A percentile compares a stretch with the other conserved stretches of the same genome.
Evolutionary conservation across 2,329 filamentous ascomycete species (phyloP).

Genomic region (Escovopsis sp.): DNA sequence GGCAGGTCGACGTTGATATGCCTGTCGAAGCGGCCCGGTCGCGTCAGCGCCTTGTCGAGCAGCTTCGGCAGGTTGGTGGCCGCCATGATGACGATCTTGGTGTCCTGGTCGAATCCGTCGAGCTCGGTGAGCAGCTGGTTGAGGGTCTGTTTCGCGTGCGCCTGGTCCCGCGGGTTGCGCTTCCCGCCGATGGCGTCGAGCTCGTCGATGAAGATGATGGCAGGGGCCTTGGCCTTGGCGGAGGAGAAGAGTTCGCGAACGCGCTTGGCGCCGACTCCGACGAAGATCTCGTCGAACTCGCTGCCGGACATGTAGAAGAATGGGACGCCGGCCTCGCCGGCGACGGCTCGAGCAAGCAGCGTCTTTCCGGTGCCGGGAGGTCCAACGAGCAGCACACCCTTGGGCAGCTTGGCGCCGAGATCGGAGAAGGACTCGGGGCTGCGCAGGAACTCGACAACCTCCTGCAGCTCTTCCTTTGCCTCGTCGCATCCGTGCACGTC

Average conservation of each 20-base stretch:
- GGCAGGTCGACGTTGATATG: constrained; percentile 80
- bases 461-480: constrained; percentile 93
- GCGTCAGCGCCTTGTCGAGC: constrained; percentile 85
- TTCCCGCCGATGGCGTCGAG: constrained; percentile 89
- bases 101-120: constrained; percentile 91
- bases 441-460: constrained; percentile 90
- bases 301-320: constrained; percentile 99
- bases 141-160: constrained; percentile 92
- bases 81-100: constrained; percentile 86
- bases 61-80: constrained; percentile 93
- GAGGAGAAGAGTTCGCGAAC: constrained; percentile 83
- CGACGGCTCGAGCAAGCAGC: constrained; percentile 83
- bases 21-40: constrained; percentile 90
- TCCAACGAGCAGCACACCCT: constrained; percentile 87
- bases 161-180: constrained; percentile 81
- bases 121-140: constrained; percentile 95
- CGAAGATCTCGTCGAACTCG: constrained; percentile 97
- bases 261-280: constrained; percentile 90
- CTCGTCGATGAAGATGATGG: constrained; percentile 93
- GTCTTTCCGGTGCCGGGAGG: constrained; percentile 98
- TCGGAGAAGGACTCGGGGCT: constrained; percentile 88
- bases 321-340: constrained; percentile 89
- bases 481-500: constrained; percentile 97
- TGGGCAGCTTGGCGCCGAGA: constrained; percentile 89
- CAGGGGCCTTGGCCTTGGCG: constrained; percentile 72